Percentiles rank a stretch among this genome's conserved stretches.
Conservation (phyloP, 2,329 filamentous ascomycete genomes). For the Exserohilum turcica region DNA sequence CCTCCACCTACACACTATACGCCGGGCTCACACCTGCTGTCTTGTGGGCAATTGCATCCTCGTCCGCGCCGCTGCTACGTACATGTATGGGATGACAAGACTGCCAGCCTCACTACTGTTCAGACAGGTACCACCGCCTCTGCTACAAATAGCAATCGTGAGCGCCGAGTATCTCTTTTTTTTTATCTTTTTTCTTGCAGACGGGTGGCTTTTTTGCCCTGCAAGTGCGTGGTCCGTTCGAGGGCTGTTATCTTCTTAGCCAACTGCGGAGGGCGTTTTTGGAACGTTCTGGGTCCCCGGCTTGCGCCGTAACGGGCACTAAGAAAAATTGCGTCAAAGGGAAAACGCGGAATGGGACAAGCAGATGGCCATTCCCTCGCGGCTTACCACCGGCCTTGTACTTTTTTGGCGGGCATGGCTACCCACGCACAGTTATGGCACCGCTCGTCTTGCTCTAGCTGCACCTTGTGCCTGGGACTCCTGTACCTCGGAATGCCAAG, state of each 20-base stretch:
- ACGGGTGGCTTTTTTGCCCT: neutral
- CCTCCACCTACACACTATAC: neutral
- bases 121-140: too few species aligned
- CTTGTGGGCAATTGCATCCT: neutral
- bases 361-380: too few species aligned
- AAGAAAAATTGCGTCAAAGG: neutral
- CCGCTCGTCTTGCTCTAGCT: conserved; percentile 50
- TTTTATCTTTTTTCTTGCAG: conserved; percentile 2
- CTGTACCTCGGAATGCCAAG: too few species aligned
- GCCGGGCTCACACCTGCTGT: neutral
- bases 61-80: neutral
- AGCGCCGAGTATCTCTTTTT: conserved; percentile 1
- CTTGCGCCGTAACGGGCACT: neutral
- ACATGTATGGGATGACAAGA: too few species aligned
- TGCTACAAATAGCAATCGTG: neutral
- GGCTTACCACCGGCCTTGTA: conserved; percentile 30
- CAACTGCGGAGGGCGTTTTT: neutral
- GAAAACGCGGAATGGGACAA: neutral
- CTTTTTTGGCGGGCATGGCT: conserved; percentile 4
- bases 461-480: conserved; percentile 41
- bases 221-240: neutral
- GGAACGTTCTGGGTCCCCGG: conserved; percentile 6
- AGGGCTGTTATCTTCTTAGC: conserved; percentile 11
- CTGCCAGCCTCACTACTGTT: too few species aligned
- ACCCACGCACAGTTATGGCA: too few species aligned